Percentiles rank a stretch among this genome's conserved stretches.
Evolutionary conservation across 768 basidiomycete genomes (phyloP).

Genomic region (Lactarius tabidus): DNA sequence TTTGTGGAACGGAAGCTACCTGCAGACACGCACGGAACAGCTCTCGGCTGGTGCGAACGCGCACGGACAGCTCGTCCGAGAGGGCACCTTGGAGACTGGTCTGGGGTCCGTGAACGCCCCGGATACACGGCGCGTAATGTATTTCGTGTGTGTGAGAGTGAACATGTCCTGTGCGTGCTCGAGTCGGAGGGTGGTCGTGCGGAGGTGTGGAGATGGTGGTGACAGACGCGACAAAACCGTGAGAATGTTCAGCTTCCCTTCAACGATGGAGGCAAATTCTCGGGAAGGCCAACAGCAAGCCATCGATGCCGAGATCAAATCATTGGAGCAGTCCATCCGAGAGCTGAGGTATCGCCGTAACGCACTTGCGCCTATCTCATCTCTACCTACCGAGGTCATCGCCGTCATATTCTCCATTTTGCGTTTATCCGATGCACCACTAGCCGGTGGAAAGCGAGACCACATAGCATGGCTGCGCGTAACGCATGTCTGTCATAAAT

Average conservation of each 20-base stretch:
- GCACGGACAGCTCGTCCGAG: slow-evolving; percentile 64
- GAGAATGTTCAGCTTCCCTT: too few species aligned
- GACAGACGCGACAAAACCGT: slow-evolving; percentile 65
- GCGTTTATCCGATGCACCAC: neutral
- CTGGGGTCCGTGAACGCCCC: slow-evolving; percentile 34
- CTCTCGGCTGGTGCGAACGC: slow-evolving; percentile 51
- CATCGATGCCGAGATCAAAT: neutral
- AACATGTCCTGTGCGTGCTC: slow-evolving; percentile 60
- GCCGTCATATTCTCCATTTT: neutral
- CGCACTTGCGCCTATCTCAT: neutral
- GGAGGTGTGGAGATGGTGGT: slow-evolving; percentile 83
- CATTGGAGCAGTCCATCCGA: neutral
- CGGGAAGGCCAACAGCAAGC: slow-evolving; percentile 26
- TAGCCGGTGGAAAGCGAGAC: neutral
- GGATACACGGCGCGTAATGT: slow-evolving; percentile 24
- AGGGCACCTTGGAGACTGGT: slow-evolving; percentile 5
- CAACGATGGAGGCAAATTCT: slow-evolving; percentile 30
- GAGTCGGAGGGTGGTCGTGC: slow-evolving; percentile 16
- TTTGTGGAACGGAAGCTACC: slow-evolving; percentile 81
- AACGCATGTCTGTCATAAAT: slow-evolving; percentile 17
- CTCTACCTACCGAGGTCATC: neutral
- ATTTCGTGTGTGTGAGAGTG: slow-evolving; percentile 64
- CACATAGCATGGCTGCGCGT: slow-evolving; percentile 6
- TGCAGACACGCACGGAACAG: slow-evolving; percentile 32
- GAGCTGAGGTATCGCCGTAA: neutral